Evolutionary conservation across 2,329 filamentous ascomycete genomes (phyloP).

Genomic region (Cylindrodendrum hubeiense): DNA sequence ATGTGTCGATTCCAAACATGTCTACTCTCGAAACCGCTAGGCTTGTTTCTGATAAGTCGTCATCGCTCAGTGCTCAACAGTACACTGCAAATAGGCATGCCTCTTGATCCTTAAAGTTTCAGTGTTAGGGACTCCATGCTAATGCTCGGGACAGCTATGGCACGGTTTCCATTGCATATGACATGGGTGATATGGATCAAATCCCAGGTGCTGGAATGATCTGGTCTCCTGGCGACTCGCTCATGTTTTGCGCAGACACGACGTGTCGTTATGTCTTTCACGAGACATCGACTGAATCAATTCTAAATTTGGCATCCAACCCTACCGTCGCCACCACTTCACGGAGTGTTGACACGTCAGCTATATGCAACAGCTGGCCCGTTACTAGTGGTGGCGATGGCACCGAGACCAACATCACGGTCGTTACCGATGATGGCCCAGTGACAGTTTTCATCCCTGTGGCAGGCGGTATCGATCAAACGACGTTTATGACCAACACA

Average conservation of each 20-base stretch:
- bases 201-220: conserved; percentile 48
- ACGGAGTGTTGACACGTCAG: conserved; percentile 25
- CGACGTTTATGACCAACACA: conserved; percentile 38
- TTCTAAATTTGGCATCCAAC: conserved; percentile 20
- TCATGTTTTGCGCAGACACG: conserved; percentile 49
- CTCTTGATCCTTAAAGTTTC: rapidly evolving
- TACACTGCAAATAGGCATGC: conserved; percentile 58
- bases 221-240: conserved; percentile 45
- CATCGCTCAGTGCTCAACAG: conserved; percentile 49
- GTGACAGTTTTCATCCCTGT: conserved; percentile 27
- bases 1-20: conserved; percentile 54
- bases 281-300: conserved; percentile 43
- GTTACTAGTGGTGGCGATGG: conserved; percentile 34
- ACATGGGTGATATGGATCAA: conserved; percentile 27
- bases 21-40: conserved; percentile 48
- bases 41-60: conserved; percentile 40
- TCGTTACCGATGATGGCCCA: conserved; percentile 7
- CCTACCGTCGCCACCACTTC: conserved; percentile 34
- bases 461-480: conserved; percentile 31
- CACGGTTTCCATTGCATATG: conserved; percentile 49
- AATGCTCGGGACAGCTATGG: conserved; percentile 50
- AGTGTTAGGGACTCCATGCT: rapidly evolving
- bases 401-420: conserved; percentile 27
- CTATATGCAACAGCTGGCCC: conserved; percentile 34
- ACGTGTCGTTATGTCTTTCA: conserved; percentile 53